Evolutionary conservation across 306 rosid genomes (phyloP), one percentile per base, ranked within the genome.

Genomic region (Crotalaria pallida): DNA sequence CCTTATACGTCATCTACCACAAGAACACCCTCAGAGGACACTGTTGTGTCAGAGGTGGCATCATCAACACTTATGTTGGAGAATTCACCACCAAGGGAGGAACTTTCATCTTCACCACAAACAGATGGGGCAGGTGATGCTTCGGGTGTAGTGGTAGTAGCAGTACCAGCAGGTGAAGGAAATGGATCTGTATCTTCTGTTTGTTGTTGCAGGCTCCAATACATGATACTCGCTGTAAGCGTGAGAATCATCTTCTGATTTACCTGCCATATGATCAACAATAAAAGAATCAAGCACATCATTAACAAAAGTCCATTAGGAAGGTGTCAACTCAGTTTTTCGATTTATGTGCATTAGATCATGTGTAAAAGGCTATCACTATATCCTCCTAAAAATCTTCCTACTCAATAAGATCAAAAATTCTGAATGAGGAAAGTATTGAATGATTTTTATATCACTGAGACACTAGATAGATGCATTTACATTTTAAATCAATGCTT

Each of bases 201-300:
- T 7, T 82, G 78, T 71, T 91, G 95, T 72, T 91, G 96, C 74
- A 95, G 82, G 68, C 97, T 89, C 97, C 97, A 91, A 66, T 75
- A 91, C 97, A 95, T 95, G 43, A 95, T 83, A 79, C 96, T 87
- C 10, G 99, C 97, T 11, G 91, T 80, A 23, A 94, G 89, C 41
- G 89, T 89, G 65, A 95, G 85, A 60, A 91, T 83, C 99, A 95
- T 95, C 88, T 91, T 95, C 82, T 89, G 99, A 68, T 95, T 95
- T 67, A 91, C 96, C 99, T 95, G 96, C 72, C 76, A 77, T 48
- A 41, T 63, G 59, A 77, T 72, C 62, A 62, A 71, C 27, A 68
- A n/a, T n/a, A n/a, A n/a, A 18, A 66, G 48, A 65, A 8, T 23
- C 56, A 57, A 33, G 2, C 49, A 16, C 18, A 5, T 31, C 53